Evolutionary conservation across 1,284 basidiomycete genomes (phyloP).

Genomic region (Malassezia arunalokei): DNA sequence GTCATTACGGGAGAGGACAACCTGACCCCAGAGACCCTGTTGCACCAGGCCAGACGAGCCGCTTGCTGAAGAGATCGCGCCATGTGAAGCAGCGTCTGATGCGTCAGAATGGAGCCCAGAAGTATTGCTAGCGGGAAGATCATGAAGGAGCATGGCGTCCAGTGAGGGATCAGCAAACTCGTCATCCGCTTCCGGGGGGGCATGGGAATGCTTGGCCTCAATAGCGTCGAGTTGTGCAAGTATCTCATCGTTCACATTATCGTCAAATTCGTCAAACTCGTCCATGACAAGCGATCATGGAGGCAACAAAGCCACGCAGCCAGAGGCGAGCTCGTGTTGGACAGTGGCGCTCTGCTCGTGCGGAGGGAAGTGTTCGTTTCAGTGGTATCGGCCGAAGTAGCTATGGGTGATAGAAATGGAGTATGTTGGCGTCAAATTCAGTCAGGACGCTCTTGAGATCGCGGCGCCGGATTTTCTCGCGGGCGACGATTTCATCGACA

Average conservation of each 20-base stretch:
- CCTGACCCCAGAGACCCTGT: too few species aligned
- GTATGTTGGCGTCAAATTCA: conserved; percentile 24
- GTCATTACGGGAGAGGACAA: too few species aligned
- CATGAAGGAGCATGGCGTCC: not conserved
- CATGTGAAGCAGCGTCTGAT: too few species aligned
- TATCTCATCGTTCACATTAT: conserved; percentile 3
- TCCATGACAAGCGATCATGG: conserved; percentile 10
- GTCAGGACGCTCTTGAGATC: conserved; percentile 20
- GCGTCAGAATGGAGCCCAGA: too few species aligned
- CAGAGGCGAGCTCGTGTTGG: not conserved
- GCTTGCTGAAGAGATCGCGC: too few species aligned
- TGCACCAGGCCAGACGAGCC: too few species aligned
- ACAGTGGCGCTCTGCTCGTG: not conserved
- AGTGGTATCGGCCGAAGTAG: conserved; percentile 4
- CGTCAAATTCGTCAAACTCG: conserved; percentile 18
- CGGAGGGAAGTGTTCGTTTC: not conserved
- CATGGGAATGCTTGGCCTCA: not conserved
- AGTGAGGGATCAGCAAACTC: conserved; percentile 19
- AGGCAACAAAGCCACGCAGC: not conserved
- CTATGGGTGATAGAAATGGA: conserved; percentile 38
- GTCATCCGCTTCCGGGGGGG: conserved; percentile 6
- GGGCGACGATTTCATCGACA: conserved; percentile 37
- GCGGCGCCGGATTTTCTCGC: conserved; percentile 26
- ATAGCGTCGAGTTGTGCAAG: conserved; percentile 3
- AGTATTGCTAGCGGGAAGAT: too few species aligned